Conservation (phyloP, 2,329 filamentous ascomycete genomes). For the Sclerotinia borealis region DNA sequence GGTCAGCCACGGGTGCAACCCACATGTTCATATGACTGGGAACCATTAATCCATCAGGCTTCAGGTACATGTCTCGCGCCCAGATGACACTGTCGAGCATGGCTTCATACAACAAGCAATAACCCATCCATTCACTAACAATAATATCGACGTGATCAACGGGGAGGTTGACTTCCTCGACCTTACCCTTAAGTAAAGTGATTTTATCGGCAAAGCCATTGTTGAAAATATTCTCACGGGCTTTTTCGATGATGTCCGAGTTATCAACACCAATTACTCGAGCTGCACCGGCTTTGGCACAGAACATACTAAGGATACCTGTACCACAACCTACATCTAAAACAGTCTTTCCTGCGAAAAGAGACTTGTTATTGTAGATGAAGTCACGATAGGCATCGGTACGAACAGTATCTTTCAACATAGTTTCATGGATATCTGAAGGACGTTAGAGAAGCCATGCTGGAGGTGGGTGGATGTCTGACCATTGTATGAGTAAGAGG, state of each 20-base stretch:
- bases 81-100: constrained; percentile 92
- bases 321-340: constrained; percentile 87
- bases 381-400: constrained; percentile 94
- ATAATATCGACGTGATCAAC: constrained; percentile 86
- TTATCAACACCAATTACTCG: constrained; percentile 89
- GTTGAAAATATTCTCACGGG: constrained; percentile 74
- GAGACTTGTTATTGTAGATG: constrained; percentile 82
- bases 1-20: constrained; percentile 72
- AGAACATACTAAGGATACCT: constrained; percentile 91
- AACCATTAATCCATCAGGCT: constrained; percentile 72
- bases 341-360: constrained; percentile 81
- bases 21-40: constrained; percentile 80
- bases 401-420: constrained; percentile 85
- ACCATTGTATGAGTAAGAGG: constrained; percentile 61
- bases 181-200: constrained; percentile 74
- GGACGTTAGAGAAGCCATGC: constrained; percentile 9
- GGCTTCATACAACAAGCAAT: constrained; percentile 85
- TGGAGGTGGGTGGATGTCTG: constrained; percentile 26
- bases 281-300: constrained; percentile 79
- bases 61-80: constrained; percentile 81
- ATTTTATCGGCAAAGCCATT: constrained; percentile 72
- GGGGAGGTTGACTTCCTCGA: constrained; percentile 78
- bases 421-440: constrained; percentile 86
- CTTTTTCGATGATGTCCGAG: constrained; percentile 82
- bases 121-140: constrained; percentile 97